phyloP scores from a whole-genome alignment of 2,329 filamentous ascomycete genomes.

The Fusarium poae region DNA sequence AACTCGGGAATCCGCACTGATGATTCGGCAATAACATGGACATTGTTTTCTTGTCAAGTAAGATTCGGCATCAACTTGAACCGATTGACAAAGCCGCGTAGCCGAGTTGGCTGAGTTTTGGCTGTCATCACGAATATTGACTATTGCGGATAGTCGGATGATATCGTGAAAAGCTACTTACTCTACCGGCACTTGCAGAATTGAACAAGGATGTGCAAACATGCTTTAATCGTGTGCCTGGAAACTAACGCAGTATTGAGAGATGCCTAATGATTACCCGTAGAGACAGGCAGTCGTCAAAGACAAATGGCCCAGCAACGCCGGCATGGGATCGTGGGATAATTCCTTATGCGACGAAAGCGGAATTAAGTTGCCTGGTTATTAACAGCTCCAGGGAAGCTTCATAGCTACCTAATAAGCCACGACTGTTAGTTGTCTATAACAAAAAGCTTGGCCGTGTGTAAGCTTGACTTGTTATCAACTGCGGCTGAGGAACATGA shows the following conservation, averaged over 20 bases:
- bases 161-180: constrained; percentile 2
- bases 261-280: constrained; percentile 15
- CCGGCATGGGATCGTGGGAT: constrained; percentile 12
- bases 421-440: not conserved
- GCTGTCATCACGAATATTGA: constrained; percentile 14
- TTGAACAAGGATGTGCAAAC: not conserved
- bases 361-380: constrained; percentile 12
- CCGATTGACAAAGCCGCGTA: constrained; percentile 38
- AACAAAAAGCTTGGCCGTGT: constrained; percentile 17
- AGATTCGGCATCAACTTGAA: constrained; percentile 27
- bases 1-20: constrained; percentile 27
- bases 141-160: constrained; percentile 22
- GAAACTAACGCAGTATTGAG: constrained; percentile 18
- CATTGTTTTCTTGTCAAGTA: constrained; percentile 7
- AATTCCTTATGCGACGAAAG: constrained; percentile 12
- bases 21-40: constrained; percentile 32
- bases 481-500: constrained; percentile 11
- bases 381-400: constrained; percentile 7
- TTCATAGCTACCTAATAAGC: not conserved
- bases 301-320: constrained; percentile 20
- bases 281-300: constrained; percentile 21
- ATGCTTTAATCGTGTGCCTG: constrained; percentile 26
- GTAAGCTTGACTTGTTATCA: constrained; percentile 25
- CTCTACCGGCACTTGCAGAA: not conserved
- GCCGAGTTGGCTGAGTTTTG: constrained; percentile 20